Percentiles rank a stretch among this genome's conserved stretches.
Evolutionary conservation across 1,284 basidiomycete species (phyloP).

Genomic region (Inonotus hispidus): DNA sequence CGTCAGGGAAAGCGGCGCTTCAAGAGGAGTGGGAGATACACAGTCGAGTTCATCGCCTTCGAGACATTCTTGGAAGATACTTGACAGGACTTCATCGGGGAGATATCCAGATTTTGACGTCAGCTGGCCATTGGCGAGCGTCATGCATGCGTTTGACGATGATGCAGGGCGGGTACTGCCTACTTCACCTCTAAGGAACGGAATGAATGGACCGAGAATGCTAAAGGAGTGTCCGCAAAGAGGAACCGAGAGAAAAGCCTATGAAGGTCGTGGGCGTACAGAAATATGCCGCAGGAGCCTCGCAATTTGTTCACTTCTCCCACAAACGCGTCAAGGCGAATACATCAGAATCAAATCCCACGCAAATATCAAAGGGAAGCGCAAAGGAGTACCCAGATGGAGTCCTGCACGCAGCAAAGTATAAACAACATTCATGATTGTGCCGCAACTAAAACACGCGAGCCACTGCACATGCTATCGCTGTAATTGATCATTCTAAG

Average conservation of each 20-base stretch:
- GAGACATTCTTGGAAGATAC: slow-evolving; percentile 10
- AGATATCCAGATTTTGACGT: not conserved
- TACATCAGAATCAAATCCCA: not conserved
- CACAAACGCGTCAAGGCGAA: not conserved
- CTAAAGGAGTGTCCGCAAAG: not conserved
- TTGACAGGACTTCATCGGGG: slow-evolving; percentile 9
- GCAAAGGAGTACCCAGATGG: no score
- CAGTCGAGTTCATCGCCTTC: not conserved
- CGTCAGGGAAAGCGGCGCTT: slow-evolving; percentile 2
- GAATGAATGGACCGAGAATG: not conserved
- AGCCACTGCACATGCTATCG: no score
- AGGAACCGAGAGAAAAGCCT: not conserved
- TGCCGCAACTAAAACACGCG: no score
- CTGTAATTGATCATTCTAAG: not conserved
- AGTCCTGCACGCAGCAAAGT: no score
- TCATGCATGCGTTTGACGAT: not conserved
- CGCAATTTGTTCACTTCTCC: not conserved
- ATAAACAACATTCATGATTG: no score
- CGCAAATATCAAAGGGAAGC: not conserved
- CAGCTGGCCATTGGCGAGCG: slow-evolving; percentile 4
- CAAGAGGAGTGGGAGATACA: not conserved
- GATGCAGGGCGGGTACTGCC: not conserved
- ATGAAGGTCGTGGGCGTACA: not conserved
- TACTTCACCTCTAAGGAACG: not conserved
- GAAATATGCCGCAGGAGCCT: not conserved